Evolutionary conservation across 192 early-diverging fungal species (phyloP), one percentile per base, ranked within the genome.

Genomic region (Globomyces pollinis-pini): DNA sequence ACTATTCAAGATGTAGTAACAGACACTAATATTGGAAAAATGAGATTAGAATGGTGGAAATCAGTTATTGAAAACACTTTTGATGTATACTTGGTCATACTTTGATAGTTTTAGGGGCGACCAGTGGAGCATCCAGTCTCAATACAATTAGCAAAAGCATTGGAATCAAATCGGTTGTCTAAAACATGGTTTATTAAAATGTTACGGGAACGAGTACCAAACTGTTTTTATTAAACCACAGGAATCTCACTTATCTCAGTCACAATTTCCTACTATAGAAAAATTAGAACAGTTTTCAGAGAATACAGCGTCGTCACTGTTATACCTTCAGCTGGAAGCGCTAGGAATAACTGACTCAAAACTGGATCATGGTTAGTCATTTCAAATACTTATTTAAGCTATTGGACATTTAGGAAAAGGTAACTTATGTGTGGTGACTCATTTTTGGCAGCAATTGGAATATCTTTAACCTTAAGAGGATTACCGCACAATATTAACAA

Each of bases 331-430:
- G 33, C 74, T 95, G 21, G 88, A 98, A 59, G 85, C 87, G 0
- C 76, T 93, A 12, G 89, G 90, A 2, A 71, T 98, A 24, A 75
- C 80, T 13, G 81, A 89, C 59, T 78, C 88, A 41, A 76, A 88
- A 36, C 86, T 88, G 0, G 91, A 98, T 68, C 94, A 96, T 70
- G n/a, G n/a, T n/a, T n/a, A n/a, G n/a, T n/a, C n/a, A n/a, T n/a
- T n/a, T n/a, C n/a, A n/a, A n/a, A n/a, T n/a, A n/a, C n/a, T n/a
- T n/a, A n/a, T n/a, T n/a, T n/a, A n/a, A n/a, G 84, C 83, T 8
- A 88, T 87, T 3, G 87, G 88, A 24, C 90, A 95, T 59, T 76
- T 98, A 28, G 96, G 93, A 24, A 89, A 96, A 47, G n/a, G n/a
- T n/a, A n/a, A n/a, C n/a, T n/a, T n/a, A n/a, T n/a, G n/a, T n/a